Conservation (phyloP, 345 rosid genomes). For the Syzygium jambos region DNA sequence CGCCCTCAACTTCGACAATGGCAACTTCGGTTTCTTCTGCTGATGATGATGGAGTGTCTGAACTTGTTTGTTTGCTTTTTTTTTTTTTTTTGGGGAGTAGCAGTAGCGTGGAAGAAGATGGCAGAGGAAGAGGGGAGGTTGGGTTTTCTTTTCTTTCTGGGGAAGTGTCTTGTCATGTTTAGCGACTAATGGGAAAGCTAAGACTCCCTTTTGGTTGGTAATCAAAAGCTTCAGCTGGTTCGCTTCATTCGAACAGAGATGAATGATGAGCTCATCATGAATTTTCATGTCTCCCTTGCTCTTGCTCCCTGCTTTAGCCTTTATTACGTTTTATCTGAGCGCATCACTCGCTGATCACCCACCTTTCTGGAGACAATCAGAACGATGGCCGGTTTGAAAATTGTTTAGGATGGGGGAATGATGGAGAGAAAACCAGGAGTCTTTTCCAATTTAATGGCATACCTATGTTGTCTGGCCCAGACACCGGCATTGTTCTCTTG, state of each 20-base stretch:
- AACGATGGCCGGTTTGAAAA: not conserved
- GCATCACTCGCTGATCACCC: not conserved
- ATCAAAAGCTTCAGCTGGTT: not conserved
- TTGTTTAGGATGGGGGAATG: not conserved
- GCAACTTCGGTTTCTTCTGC: slow-evolving; percentile 56
- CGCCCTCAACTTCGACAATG: slow-evolving; percentile 76
- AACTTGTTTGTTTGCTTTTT: not conserved
- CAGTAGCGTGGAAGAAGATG: not conserved
- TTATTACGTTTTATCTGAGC: not conserved
- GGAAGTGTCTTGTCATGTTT: not conserved
- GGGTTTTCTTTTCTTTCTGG: not conserved
- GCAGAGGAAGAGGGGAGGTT: not conserved
- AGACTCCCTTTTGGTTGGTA: not conserved
- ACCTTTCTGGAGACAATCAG: not conserved
- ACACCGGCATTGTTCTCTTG: not conserved
- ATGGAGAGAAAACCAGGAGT: not conserved
- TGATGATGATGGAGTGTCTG: slow-evolving; percentile 8
- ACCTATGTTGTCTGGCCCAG: not conserved
- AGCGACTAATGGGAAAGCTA: not conserved
- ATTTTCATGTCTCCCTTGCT: not conserved
- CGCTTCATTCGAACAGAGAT: not conserved
- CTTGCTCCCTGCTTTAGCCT: not conserved
- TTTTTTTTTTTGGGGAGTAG: not conserved
- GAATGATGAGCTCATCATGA: not conserved
- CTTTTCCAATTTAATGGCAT: not conserved